Percentiles rank a stretch among this genome's conserved stretches.
Conservation (phyloP, 2,329 filamentous ascomycete genomes). For the Aureobasidium sp. region DNA sequence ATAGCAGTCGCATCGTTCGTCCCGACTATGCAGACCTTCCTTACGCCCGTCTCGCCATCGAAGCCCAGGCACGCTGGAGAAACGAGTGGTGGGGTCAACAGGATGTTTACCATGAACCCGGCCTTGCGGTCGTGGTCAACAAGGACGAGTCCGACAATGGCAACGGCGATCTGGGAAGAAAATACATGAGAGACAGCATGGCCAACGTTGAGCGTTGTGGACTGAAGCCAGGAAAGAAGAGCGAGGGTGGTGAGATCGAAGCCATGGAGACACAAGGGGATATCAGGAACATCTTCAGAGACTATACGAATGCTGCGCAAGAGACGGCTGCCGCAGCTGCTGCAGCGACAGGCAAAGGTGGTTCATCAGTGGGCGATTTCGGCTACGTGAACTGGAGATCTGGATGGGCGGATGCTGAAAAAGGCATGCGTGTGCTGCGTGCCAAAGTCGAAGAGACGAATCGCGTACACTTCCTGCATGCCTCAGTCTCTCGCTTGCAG, state of each 20-base stretch:
- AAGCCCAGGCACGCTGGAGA: conserved; percentile 65
- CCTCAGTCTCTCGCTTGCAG: conserved; percentile 41
- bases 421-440: conserved; percentile 59
- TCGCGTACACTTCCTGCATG: conserved; percentile 45
- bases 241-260: conserved; percentile 30
- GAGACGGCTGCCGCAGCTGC: not conserved
- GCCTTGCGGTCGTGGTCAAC: conserved; percentile 56
- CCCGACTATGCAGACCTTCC: conserved; percentile 75
- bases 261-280: conserved; percentile 32
- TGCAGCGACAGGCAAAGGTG: conserved; percentile 26
- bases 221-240: conserved; percentile 32
- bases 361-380: conserved; percentile 17
- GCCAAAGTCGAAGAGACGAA: conserved; percentile 47
- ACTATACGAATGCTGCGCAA: conserved; percentile 9
- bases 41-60: conserved; percentile 67
- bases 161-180: conserved; percentile 30
- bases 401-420: conserved; percentile 76
- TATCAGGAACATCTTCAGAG: conserved; percentile 34
- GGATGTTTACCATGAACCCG: conserved; percentile 63
- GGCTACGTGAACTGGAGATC: conserved; percentile 68
- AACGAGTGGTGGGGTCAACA: conserved; percentile 50
- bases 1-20: conserved; percentile 56
- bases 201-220: conserved; percentile 53
- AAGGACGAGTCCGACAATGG: conserved; percentile 31
- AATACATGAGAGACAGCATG: conserved; percentile 55